phyloP scores from a whole-genome alignment of 2,329 filamentous ascomycete species.

The Penicillium capsulatum region DNA sequence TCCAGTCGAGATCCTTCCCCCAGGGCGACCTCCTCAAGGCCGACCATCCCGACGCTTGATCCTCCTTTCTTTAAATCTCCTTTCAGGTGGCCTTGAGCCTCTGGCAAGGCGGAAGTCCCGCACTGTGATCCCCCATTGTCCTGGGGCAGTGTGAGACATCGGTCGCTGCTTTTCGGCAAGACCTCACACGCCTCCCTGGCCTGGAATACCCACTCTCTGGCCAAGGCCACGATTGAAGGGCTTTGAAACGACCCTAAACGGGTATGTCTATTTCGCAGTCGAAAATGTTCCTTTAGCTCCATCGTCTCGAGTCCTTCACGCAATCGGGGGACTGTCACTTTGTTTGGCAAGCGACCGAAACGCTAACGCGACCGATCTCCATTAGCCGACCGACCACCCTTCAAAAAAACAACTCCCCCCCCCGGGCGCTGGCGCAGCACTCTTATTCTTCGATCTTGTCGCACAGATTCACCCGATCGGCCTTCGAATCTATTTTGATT shows the following conservation, averaged over 20 bases:
- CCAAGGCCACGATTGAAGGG: constrained; percentile 13
- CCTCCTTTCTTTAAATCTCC: constrained; percentile 19
- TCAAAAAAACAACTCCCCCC: constrained; percentile 12
- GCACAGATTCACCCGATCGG: too few species aligned
- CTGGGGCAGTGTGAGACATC: constrained; percentile 24
- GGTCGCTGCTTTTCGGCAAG: constrained; percentile 29
- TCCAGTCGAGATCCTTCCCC: constrained; percentile 20
- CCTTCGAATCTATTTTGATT: background rate
- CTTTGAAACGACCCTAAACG: constrained; percentile 5
- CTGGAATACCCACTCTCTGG: constrained; percentile 20
- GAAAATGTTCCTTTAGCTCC: background rate
- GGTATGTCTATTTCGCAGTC: constrained; percentile 8
- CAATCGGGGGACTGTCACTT: constrained; percentile 4
- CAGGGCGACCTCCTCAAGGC: constrained; percentile 25
- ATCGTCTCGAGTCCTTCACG: background rate
- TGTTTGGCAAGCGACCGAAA: constrained; percentile 21
- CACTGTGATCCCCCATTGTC: constrained; percentile 27
- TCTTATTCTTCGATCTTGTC: background rate
- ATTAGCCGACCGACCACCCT: constrained; percentile 19
- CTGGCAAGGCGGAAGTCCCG: constrained; percentile 29
- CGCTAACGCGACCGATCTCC: constrained; percentile 33
- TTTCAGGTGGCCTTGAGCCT: constrained; percentile 27
- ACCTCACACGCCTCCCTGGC: constrained; percentile 31
- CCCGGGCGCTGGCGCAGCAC: constrained; percentile 8
- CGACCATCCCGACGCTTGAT: constrained; percentile 23